Percentiles rank a stretch among this genome's conserved stretches.
These are phyloP conservation scores for Euphorbia tirucalli DNA, from an alignment of 345 rosid genomes.

Conservation along the genomic window DNA sequence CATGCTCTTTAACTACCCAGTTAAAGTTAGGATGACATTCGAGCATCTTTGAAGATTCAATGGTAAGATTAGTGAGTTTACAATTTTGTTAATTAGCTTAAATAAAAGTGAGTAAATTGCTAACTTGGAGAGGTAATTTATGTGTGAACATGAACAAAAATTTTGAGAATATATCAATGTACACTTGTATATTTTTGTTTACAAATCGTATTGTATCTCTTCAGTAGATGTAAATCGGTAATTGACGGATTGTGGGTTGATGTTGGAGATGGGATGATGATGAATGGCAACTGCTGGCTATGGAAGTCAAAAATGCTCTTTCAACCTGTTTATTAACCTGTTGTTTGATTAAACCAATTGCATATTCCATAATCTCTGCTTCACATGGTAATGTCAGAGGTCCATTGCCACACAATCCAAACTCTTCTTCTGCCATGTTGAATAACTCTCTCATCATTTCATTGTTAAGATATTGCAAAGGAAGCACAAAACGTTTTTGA, in stretches of 20 bases:
- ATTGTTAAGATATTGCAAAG: constrained; percentile 7
- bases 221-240: neutral
- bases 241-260: neutral
- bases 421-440: constrained; percentile 6
- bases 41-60: too few species aligned
- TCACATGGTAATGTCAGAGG: constrained; percentile 6
- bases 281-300: neutral
- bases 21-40: too few species aligned
- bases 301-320: neutral
- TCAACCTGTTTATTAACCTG: neutral
- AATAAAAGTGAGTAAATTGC: too few species aligned
- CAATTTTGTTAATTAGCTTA: too few species aligned
- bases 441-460: constrained; percentile 2
- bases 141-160: too few species aligned
- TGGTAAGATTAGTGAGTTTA: too few species aligned
- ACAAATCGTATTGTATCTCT: too few species aligned
- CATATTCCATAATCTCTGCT: constrained; percentile 8
- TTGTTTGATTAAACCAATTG: constrained; percentile 8
- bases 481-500: constrained; percentile 12
- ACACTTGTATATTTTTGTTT: too few species aligned
- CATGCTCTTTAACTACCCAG: too few species aligned
- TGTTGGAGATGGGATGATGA: neutral
- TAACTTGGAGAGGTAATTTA: too few species aligned
- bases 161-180: too few species aligned
- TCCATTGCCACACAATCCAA: neutral